Conservation (phyloP, 2,329 filamentous ascomycete species). For the Coniochaeta ligniaria region DNA sequence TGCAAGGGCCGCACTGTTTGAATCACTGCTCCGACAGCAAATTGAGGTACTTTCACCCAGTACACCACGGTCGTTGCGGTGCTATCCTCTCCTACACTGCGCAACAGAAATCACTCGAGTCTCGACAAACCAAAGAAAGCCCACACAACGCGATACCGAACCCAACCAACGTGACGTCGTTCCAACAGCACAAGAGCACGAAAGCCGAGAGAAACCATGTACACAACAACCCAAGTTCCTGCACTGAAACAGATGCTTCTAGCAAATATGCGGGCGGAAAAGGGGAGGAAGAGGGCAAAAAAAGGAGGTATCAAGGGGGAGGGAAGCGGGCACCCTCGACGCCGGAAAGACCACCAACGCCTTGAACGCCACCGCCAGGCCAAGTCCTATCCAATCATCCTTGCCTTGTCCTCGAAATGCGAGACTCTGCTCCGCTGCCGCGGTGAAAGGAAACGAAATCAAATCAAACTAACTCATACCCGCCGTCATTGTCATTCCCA, state of each 20-base stretch:
- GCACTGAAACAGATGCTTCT: neutral
- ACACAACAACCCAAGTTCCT: neutral
- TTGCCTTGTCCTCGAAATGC: neutral
- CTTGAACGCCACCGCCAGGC: neutral
- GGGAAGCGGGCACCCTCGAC: neutral
- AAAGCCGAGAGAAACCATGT: neutral
- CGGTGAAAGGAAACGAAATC: neutral
- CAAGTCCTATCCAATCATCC: neutral
- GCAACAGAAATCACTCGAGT: neutral
- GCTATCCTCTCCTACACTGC: neutral
- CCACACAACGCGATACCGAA: neutral
- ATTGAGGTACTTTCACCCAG: neutral
- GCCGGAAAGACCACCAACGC: neutral
- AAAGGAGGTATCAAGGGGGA: neutral
- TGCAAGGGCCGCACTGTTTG: neutral
- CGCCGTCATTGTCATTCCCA: neutral
- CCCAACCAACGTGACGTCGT: neutral
- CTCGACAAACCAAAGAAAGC: neutral
- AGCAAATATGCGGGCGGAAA: neutral
- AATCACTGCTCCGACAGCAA: neutral
- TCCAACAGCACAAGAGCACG: neutral
- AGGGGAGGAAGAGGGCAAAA: neutral
- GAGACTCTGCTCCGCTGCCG: neutral
- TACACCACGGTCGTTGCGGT: no score
- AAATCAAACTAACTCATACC: neutral